Base-by-base conservation (phyloP, 2,329 filamentous ascomycete species). In the Cytospora schulzeri region DNA sequence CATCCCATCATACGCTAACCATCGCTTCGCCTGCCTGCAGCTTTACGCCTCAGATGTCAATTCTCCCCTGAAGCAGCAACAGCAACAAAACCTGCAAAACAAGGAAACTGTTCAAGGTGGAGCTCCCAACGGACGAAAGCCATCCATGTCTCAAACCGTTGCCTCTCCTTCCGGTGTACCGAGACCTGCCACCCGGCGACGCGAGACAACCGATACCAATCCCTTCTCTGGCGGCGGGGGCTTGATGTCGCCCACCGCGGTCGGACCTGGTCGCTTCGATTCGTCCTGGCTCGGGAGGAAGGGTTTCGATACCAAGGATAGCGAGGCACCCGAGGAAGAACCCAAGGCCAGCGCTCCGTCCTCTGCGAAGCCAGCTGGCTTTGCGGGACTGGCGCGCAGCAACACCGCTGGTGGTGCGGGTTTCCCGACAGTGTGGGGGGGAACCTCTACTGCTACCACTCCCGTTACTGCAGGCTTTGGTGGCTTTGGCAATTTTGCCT, bases 401-500 rank as follows among this genome's bases (percentile, higher is more conserved):
- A 87, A 84, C 68, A 86, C 85, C 33, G 77, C 79, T 8, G 80
- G 81, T n/a, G 77, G 75, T 33, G 71, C 78, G 1, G 78, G 74
- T 4, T 80, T 84, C 26, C 71, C 74, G 17, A 80, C 81, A 14
- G 76, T 81, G 1, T 84, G 82, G 81, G 69, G 82, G 81, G 69
- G 75, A 22, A 70, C 76, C 9, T 71, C 83, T 26, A 78, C 84
- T 33, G 83, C 85, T 17, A 83, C 86, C 26, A 85, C 86, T 62
- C 82, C 81, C 57, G 84, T 88, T 52, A 84, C 86, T 15, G 87
- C 88, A 8, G 86, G 88, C 2, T 91, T 93, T 82, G 93, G 94
- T 38, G 89, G 89, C 26, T 99, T 99, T 77, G 94, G 94, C 14
- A 95, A 88, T 71, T 98, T 98, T 76, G 89, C 91, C n/a, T 76